phyloP scores from a whole-genome alignment of 345 rosid species.

The Linum usitatissimum region DNA sequence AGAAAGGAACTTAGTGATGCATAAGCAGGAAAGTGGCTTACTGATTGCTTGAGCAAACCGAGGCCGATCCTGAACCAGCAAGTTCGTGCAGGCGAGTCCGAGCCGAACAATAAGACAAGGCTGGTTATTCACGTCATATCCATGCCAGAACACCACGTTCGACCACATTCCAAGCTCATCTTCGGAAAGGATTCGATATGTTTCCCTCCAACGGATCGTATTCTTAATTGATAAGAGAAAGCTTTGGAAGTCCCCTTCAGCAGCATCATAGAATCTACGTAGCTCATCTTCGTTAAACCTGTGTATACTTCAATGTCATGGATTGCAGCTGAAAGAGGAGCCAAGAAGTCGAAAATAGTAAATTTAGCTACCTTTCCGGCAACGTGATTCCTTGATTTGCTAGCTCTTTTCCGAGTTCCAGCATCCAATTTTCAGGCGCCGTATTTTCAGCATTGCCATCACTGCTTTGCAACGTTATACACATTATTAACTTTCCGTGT shows the following conservation, averaged over 20 bases:
- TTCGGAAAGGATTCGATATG: constrained; percentile 58
- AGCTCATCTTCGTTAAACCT: constrained; percentile 80
- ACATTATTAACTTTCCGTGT: too few species aligned
- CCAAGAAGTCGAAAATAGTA: neutral
- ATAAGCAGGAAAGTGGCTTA: constrained; percentile 29
- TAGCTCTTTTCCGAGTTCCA: constrained; percentile 50
- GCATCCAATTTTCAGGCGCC: constrained; percentile 55
- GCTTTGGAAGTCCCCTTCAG: constrained; percentile 65
- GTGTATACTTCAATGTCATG: constrained; percentile 29
- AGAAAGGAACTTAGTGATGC: neutral
- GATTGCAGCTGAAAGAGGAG: too few species aligned
- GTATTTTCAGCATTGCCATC: constrained; percentile 30
- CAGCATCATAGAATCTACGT: constrained; percentile 54
- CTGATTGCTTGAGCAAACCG: constrained; percentile 81
- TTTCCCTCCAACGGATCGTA: constrained; percentile 87
- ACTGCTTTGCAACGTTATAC: constrained; percentile 25
- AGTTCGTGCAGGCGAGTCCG: constrained; percentile 58
- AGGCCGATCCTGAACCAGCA: constrained; percentile 70
- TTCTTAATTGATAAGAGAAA: constrained; percentile 67
- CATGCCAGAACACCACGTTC: constrained; percentile 88
- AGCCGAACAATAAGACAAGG: constrained; percentile 87
- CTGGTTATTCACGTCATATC: constrained; percentile 55
- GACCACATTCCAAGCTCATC: constrained; percentile 83
- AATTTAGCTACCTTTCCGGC: constrained; percentile 50
- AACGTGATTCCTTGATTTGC: constrained; percentile 59